Conservation (phyloP, 352 stramenopile genomes). For the Pythium rhizo-oryzae region DNA sequence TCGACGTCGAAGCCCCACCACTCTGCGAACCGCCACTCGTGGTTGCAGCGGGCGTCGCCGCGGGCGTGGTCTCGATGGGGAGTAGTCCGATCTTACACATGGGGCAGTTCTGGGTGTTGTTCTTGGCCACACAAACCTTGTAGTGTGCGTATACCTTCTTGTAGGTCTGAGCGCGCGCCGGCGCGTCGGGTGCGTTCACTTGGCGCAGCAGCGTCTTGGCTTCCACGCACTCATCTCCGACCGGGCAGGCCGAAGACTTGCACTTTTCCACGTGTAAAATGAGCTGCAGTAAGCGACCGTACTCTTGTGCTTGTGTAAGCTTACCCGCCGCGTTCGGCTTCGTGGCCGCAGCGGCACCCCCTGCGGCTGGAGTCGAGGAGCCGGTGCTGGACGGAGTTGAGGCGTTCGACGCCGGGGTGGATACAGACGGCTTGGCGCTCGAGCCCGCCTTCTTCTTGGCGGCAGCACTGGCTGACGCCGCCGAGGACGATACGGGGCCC, state of each 20-base stretch:
- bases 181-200: conserved; percentile 68
- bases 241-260: conserved; percentile 51
- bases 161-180: conserved; percentile 82
- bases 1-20: conserved; percentile 25
- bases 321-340: conserved; percentile 31
- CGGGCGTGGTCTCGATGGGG: conserved; percentile 37
- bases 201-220: conserved; percentile 77
- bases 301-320: conserved; percentile 57
- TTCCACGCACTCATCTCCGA: conserved; percentile 78
- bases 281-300: conserved; percentile 81
- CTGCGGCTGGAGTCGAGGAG: conserved; percentile 22
- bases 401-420: conserved; percentile 21
- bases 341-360: conserved; percentile 16
- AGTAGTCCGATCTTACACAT: conserved; percentile 86
- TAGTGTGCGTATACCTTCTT: conserved; percentile 85
- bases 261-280: conserved; percentile 89
- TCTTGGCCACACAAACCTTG: conserved; percentile 80
- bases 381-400: conserved; percentile 21
- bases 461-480: conserved; percentile 1
- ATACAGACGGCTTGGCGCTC: conserved; percentile 21
- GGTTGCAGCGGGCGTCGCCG: not conserved
- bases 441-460: conserved; percentile 37
- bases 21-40: not conserved
- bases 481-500: conserved; percentile 21
- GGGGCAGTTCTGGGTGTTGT: conserved; percentile 77